These are phyloP conservation scores for Hypoxylon cercidicola DNA, from an alignment of 495 filamentous ascomycete species.

Conservation along the genomic window DNA sequence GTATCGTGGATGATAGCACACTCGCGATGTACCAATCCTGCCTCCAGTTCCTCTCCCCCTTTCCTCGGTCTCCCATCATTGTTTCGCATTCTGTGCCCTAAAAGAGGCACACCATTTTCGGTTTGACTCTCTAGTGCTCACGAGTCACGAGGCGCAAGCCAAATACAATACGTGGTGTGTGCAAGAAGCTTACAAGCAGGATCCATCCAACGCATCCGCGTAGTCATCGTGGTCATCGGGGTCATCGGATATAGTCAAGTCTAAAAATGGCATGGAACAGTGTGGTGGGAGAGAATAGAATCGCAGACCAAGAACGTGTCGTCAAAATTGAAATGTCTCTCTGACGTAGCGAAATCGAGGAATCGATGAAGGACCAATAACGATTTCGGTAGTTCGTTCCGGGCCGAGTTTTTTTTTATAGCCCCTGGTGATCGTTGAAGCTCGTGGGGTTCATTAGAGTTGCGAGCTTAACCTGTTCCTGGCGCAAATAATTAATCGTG, in stretches of 20 bases:
- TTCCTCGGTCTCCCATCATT: background rate
- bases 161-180: background rate
- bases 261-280: constrained; percentile 18
- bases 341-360: constrained; percentile 16
- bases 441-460: constrained; percentile 21
- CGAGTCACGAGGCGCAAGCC: constrained; percentile 13
- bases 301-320: constrained; percentile 2
- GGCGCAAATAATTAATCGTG: constrained; percentile 16
- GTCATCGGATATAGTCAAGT: constrained; percentile 4
- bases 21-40: constrained; percentile 24
- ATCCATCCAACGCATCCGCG: constrained; percentile 14
- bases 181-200: constrained; percentile 12
- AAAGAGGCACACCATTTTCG: constrained; percentile 12
- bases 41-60: constrained; percentile 2
- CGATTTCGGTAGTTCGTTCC: constrained; percentile 24
- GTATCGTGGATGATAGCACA: constrained; percentile 31
- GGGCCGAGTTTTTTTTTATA: background rate
- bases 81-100: constrained; percentile 14
- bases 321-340: constrained; percentile 21
- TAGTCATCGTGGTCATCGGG: constrained; percentile 6
- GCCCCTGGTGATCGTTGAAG: constrained; percentile 35
- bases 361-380: background rate
- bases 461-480: constrained; percentile 35
- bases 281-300: background rate
- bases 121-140: constrained; percentile 17